phyloP scores from a whole-genome alignment of 495 filamentous ascomycete species.

The Xylaria bambusicola region DNA sequence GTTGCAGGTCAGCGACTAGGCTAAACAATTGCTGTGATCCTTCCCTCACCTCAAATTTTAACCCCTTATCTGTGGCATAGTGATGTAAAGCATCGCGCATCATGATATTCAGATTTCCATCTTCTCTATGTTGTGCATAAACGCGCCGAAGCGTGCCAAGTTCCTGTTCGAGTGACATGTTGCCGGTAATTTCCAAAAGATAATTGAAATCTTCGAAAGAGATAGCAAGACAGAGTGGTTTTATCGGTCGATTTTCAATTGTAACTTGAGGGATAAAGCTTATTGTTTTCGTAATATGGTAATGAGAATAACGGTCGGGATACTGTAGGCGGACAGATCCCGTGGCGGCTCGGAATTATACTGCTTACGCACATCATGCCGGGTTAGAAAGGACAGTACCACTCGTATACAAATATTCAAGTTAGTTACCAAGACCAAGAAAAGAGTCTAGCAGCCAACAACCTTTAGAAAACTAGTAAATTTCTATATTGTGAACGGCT shows the following conservation, averaged over 20 bases:
- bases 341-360: not conserved
- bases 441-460: too few relatives aligned
- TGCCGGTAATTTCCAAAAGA: not conserved
- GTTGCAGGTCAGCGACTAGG: not conserved
- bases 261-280: not conserved
- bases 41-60: not conserved
- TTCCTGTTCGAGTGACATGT: not conserved
- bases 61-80: not conserved
- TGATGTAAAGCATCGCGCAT: conserved; percentile 3
- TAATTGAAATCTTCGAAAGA: not conserved
- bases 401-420: too few relatives aligned
- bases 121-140: not conserved
- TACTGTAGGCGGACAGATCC: conserved; percentile 4
- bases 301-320: not conserved
- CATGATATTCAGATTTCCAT: not conserved
- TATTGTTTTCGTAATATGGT: not conserved
- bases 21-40: not conserved
- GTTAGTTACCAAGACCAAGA: too few relatives aligned
- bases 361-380: not conserved
- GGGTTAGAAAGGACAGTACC: too few relatives aligned
- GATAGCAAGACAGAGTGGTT: too few relatives aligned
- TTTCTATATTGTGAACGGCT: too few relatives aligned
- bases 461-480: too few relatives aligned
- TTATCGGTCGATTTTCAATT: not conserved
- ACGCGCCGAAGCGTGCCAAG: not conserved